A percentile compares a stretch with the other conserved stretches of the same genome.
Evolutionary conservation across 2,329 filamentous ascomycete species (phyloP).

Genomic region (Xylogone sp.): DNA sequence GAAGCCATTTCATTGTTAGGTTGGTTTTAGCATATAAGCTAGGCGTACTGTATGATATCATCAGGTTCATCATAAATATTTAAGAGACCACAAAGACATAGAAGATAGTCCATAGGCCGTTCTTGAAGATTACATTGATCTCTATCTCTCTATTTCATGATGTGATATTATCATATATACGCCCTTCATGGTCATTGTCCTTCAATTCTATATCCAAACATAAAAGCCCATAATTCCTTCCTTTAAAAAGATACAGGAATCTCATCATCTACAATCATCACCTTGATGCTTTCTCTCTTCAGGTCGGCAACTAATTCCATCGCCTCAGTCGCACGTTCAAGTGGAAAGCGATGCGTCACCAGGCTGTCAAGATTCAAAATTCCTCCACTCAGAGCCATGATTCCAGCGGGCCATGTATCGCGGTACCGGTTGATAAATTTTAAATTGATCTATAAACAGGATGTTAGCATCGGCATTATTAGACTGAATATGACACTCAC

Average conservation of each 20-base stretch:
- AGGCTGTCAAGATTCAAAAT: conserved; percentile 59
- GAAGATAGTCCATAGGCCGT: too few species aligned
- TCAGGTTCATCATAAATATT: too few species aligned
- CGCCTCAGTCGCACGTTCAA: conserved; percentile 59
- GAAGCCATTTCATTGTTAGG: too few species aligned
- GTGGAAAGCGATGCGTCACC: conserved; percentile 58
- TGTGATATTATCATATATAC: too few species aligned
- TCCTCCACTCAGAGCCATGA: conserved; percentile 54
- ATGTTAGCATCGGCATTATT: background rate
- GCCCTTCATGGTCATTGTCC: too few species aligned
- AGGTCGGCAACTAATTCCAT: conserved; percentile 49
- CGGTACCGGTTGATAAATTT: conserved; percentile 69
- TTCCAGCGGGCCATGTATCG: conserved; percentile 66
- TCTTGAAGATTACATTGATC: too few species aligned
- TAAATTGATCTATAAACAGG: conserved; percentile 52
- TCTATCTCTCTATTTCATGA: too few species aligned
- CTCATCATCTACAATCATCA: conserved; percentile 53
- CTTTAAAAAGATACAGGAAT: background rate
- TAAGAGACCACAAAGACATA: too few species aligned
- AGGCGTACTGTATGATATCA: too few species aligned
- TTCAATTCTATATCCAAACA: too few species aligned
- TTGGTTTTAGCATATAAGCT: too few species aligned
- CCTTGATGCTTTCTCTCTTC: conserved; percentile 53
- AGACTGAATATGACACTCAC: conserved; percentile 12
- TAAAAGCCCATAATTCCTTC: too few species aligned